A percentile compares a stretch with the other conserved stretches of the same genome.
Evolutionary conservation across 2,329 filamentous ascomycete species (phyloP).

Genomic region (Penicillium decumbens): DNA sequence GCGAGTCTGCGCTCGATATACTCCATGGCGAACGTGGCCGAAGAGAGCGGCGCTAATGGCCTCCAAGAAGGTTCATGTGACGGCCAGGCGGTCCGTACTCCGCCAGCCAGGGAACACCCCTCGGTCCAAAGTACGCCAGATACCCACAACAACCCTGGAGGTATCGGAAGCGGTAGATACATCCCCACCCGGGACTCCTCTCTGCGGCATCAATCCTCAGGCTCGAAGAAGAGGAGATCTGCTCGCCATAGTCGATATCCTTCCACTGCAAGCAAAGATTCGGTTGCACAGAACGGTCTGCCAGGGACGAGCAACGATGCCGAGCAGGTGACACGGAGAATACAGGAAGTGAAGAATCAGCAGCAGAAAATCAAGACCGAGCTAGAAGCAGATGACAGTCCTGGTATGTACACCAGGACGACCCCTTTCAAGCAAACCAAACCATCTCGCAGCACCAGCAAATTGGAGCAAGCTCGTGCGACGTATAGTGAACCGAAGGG

Average conservation of each 20-base stretch:
- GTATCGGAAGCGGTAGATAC: conserved; percentile 46
- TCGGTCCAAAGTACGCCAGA: conserved; percentile 28
- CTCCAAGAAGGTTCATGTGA: conserved; percentile 19
- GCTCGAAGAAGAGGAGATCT: conserved; percentile 51
- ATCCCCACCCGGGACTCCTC: conserved; percentile 68
- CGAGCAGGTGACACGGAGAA: conserved; percentile 55
- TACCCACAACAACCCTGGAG: conserved; percentile 30
- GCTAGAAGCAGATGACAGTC: conserved; percentile 39
- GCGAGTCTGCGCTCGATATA: conserved; percentile 39
- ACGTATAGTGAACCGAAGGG: conserved; percentile 4
- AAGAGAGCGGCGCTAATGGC: conserved; percentile 29
- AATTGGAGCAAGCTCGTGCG: conserved; percentile 12
- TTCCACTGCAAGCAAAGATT: conserved; percentile 38
- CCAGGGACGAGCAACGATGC: conserved; percentile 43
- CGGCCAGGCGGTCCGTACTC: conserved; percentile 18
- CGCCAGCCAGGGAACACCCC: conserved; percentile 35
- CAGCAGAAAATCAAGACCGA: conserved; percentile 53
- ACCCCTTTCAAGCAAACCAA: conserved; percentile 13
- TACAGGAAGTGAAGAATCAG: conserved; percentile 55
- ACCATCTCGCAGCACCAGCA: conserved; percentile 15
- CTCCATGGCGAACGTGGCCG: conserved; percentile 43
- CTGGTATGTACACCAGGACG: conserved; percentile 21
- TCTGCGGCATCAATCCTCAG: conserved; percentile 52
- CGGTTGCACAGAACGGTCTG: conserved; percentile 37
- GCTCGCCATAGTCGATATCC: conserved; percentile 43